Evolutionary conservation across 2,329 filamentous ascomycete species (phyloP).

Genomic region (Knoxdaviesia proteae): DNA sequence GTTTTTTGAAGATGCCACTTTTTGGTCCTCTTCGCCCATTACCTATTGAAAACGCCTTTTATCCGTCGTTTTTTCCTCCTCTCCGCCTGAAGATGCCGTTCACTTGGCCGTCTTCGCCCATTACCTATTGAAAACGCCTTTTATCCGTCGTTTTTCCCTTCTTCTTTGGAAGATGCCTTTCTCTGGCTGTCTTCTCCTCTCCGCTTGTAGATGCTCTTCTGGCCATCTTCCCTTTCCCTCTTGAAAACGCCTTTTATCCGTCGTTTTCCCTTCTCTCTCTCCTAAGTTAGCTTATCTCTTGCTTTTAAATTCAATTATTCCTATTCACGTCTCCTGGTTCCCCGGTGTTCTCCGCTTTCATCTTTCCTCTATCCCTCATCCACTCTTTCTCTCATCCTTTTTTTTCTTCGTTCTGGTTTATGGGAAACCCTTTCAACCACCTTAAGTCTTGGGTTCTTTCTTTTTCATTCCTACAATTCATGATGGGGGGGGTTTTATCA

Average conservation of each 20-base stretch:
- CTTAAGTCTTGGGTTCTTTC: background rate
- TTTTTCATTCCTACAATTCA: background rate
- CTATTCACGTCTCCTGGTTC: slow-evolving; percentile 1
- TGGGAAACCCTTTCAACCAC: background rate
- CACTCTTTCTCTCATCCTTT: slow-evolving; percentile 1
- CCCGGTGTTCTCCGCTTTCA: slow-evolving; percentile 2
- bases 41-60: background rate
- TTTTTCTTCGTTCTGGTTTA: slow-evolving; percentile 2
- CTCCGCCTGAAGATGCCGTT: background rate
- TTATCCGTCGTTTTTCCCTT: slow-evolving; percentile 3
- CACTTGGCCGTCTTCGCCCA: background rate
- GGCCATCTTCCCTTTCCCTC: background rate
- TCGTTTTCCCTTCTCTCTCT: slow-evolving; percentile 2
- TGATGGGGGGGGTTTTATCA: background rate
- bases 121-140: background rate
- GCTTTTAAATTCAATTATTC: background rate
- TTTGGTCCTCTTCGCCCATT: background rate
- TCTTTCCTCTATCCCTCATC: slow-evolving; percentile 2
- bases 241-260: slow-evolving; percentile 1
- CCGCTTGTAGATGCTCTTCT: no score
- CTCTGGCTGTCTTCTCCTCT: background rate
- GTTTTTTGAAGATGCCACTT: background rate
- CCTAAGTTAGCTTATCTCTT: background rate
- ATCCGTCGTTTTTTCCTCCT: slow-evolving; percentile 3
- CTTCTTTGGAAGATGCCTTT: background rate